Evolutionary conservation across 75 land plant species (phyloP).

Genomic region (Selaginella tamariscina): DNA sequence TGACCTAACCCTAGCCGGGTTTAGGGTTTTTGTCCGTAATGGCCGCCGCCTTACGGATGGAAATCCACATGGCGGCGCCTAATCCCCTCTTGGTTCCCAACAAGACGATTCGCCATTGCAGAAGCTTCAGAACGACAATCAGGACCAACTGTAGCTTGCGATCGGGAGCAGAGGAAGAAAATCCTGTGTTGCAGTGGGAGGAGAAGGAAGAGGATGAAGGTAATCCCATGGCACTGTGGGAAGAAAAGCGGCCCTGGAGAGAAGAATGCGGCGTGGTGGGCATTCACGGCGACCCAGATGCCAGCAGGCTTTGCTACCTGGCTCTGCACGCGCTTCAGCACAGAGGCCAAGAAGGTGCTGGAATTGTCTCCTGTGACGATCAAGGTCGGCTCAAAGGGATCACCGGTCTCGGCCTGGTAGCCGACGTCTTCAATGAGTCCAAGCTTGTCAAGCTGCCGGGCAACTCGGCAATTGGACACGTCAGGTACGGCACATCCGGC

Average conservation of each 20-base stretch:
- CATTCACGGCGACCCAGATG: slow-evolving; percentile 72
- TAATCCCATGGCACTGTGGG: slow-evolving; percentile 24
- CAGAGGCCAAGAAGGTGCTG: slow-evolving; percentile 94
- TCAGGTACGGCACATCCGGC: slow-evolving; percentile 86
- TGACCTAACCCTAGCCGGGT: too few relatives aligned
- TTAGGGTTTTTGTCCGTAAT: too few relatives aligned
- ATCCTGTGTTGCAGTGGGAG: slow-evolving; percentile 14
- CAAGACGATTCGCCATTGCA: too few relatives aligned
- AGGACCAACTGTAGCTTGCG: too few relatives aligned
- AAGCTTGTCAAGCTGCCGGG: slow-evolving; percentile 53
- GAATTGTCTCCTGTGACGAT: slow-evolving; percentile 37
- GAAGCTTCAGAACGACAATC: too few relatives aligned
- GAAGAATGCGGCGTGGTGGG: slow-evolving; percentile 97
- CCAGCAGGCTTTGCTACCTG: slow-evolving; percentile 58
- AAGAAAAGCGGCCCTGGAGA: slow-evolving; percentile 35
- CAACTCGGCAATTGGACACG: slow-evolving; percentile 66
- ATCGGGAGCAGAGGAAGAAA: too few relatives aligned
- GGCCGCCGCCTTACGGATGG: too few relatives aligned
- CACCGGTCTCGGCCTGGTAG: slow-evolving; percentile 60
- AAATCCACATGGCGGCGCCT: too few relatives aligned
- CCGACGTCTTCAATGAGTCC: slow-evolving; percentile 65
- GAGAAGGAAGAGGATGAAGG: not conserved
- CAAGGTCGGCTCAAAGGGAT: not conserved
- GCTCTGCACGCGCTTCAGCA: slow-evolving; percentile 87
- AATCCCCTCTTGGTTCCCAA: too few relatives aligned